These are phyloP conservation scores for Cyclotella distinguenda DNA, from an alignment of 108 stramenopile genomes.

Conservation along the genomic window DNA sequence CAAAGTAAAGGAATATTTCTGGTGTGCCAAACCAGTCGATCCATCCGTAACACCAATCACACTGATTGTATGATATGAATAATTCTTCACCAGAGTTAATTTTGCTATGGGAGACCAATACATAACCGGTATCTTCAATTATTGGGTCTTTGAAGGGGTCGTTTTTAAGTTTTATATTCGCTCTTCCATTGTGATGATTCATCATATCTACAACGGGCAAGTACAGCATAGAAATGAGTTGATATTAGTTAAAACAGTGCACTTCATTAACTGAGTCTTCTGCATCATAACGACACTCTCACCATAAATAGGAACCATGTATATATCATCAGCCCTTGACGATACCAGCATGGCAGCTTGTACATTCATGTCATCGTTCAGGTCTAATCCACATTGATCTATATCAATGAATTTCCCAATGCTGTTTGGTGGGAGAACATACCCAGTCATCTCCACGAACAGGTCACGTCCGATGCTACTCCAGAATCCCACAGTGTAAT, in stretches of 20 bases:
- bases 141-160: slow-evolving; percentile 14
- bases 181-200: slow-evolving; percentile 57
- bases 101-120: slow-evolving; percentile 32
- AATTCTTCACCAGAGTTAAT: slow-evolving; percentile 67
- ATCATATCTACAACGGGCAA: slow-evolving; percentile 44
- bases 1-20: slow-evolving; percentile 69
- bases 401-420: slow-evolving; percentile 13
- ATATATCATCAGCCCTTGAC: slow-evolving; percentile 60
- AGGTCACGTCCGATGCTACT: slow-evolving; percentile 46
- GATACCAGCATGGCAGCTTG: slow-evolving; percentile 56
- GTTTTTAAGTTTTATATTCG: slow-evolving; percentile 35
- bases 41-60: slow-evolving; percentile 46
- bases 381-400: slow-evolving; percentile 36
- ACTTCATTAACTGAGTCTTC: no score
- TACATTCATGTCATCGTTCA: slow-evolving; percentile 17
- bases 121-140: slow-evolving; percentile 20
- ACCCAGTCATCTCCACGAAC: slow-evolving; percentile 32
- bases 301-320: slow-evolving; percentile 72
- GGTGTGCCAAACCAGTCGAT: slow-evolving; percentile 53
- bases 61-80: slow-evolving; percentile 66
- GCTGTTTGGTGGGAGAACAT: slow-evolving; percentile 8
- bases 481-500: slow-evolving; percentile 47
- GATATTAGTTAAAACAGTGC: not conserved
- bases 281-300: not conserved
- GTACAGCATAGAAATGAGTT: not conserved